Evolutionary conservation across 495 filamentous ascomycete genomes (phyloP).

Genomic region (Halenospora varia): DNA sequence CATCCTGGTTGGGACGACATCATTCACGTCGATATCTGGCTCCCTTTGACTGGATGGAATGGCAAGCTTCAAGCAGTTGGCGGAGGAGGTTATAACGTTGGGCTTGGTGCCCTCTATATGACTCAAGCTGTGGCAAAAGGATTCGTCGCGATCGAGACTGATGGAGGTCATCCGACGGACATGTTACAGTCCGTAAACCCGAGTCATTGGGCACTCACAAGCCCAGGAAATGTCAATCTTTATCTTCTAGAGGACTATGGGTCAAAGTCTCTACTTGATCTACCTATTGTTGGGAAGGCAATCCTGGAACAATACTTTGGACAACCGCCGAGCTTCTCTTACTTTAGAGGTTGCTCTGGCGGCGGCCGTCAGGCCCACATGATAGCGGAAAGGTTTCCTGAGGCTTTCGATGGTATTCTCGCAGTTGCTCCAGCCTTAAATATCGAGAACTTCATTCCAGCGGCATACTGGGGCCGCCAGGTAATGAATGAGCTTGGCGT

Average conservation of each 20-base stretch:
- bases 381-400: constrained; percentile 38
- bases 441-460: constrained; percentile 20
- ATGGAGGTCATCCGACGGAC: no score
- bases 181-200: constrained; percentile 10
- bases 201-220: constrained; percentile 34
- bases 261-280: constrained; percentile 22
- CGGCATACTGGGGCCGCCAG: constrained; percentile 27
- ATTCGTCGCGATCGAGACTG: constrained; percentile 34
- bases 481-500: constrained; percentile 27
- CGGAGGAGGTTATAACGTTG: constrained; percentile 37
- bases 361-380: constrained; percentile 39
- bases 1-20: constrained; percentile 36
- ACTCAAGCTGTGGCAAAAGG: constrained; percentile 24
- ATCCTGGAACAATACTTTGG: constrained; percentile 33
- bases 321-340: constrained; percentile 31
- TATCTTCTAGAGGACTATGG: constrained; percentile 36
- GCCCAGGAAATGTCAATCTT: constrained; percentile 39
- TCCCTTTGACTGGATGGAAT: constrained; percentile 39
- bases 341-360: constrained; percentile 42
- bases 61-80: constrained; percentile 36
- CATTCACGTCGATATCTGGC: constrained; percentile 31
- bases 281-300: constrained; percentile 31
- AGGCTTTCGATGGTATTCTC: constrained; percentile 37
- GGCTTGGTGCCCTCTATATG: constrained; percentile 17
- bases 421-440: constrained; percentile 35